Base-by-base conservation (phyloP, 2,329 filamentous ascomycete species). In the Didymella arachidicola region DNA sequence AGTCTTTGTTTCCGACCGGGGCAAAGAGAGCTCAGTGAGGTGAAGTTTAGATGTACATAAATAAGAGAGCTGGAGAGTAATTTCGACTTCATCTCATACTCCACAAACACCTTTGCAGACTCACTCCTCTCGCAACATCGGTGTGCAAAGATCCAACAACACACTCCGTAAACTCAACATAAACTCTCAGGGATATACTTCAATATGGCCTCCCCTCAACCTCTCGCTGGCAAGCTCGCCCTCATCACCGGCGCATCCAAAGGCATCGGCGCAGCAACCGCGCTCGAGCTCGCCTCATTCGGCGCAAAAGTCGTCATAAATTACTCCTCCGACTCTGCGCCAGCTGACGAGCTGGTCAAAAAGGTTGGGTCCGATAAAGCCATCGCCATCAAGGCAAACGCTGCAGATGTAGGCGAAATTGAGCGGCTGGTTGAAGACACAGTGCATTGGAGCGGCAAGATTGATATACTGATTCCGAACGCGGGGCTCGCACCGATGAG, bases 391-490 rank as follows among this genome's bases (percentile, higher is more conserved):
- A 80, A 86, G 74, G 86, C 84, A 2, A 81, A 89, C 64, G 83
- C 79, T 3, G 78, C 79, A 29, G 80, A 75, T 26, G 61, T 85
- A 5, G 30, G 69, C 0, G 82, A 80, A 10, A 77, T 89, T 72
- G 83, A 83, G 76, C 79, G 56, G 14, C 69, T 80, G 7, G 72
- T 80, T 14, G 64, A 72, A 25, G 50, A 63, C 10, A 65, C 69
- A 5, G 57, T 60, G 0, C 49, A 57, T 1, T 55, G 60, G 42
- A 77, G 85, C 62, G 82, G 82, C 18, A 78, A 81, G 2, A 81
- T 87, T 46, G 85, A 87, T 61, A 82, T 87, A 26, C 70, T 87
- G 2, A 66, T 88, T 11, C 84, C 85, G 59, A 87, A 86, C 49
- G 84, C 87, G 6, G 86, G 83, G 1, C 76, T 79, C 12, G 81